Percentiles rank a stretch among this genome's conserved stretches.
Evolutionary conservation across 2,329 filamentous ascomycete genomes (phyloP).

Genomic region (Stagonosporopsis cucurbitacearum): DNA sequence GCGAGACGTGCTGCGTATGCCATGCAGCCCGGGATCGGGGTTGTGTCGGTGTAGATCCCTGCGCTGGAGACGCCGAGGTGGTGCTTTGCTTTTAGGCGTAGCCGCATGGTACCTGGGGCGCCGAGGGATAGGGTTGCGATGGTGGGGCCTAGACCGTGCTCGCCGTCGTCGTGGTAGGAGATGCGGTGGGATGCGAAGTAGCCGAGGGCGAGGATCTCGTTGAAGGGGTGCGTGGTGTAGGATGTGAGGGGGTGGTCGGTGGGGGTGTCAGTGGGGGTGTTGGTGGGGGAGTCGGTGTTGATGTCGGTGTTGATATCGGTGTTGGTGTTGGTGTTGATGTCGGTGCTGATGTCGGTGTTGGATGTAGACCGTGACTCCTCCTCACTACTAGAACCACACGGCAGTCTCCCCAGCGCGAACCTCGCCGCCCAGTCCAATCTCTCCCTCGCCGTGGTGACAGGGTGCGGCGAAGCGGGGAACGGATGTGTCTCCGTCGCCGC

Average conservation of each 20-base stretch:
- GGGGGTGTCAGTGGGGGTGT: not conserved
- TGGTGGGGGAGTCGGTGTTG: not conserved
- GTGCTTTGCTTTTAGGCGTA: constrained; percentile 63
- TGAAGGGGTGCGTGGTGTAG: constrained; percentile 55
- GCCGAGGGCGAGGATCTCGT: constrained; percentile 67
- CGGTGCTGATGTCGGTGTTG: not conserved
- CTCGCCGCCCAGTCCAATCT: constrained; percentile 64
- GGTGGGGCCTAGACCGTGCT: constrained; percentile 66
- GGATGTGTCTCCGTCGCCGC: constrained; percentile 54
- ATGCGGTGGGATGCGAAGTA: constrained; percentile 69
- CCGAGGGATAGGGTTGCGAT: constrained; percentile 67
- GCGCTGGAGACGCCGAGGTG: constrained; percentile 46
- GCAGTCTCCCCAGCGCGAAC: constrained; percentile 44
- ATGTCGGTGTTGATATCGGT: not conserved
- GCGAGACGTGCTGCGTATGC: constrained; percentile 46
- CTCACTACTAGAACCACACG: constrained; percentile 18
- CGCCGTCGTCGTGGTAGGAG: constrained; percentile 70
- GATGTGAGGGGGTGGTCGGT: not conserved
- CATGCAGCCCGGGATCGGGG: constrained; percentile 38
- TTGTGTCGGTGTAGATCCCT: constrained; percentile 42
- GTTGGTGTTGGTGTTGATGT: not conserved
- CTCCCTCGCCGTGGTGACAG: constrained; percentile 59
- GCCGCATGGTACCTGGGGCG: constrained; percentile 63
- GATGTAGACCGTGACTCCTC: no score
- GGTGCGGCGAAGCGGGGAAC: constrained; percentile 40